Base-by-base conservation (phyloP, 2,329 filamentous ascomycete genomes). In the Trichoderma sp. region DNA sequence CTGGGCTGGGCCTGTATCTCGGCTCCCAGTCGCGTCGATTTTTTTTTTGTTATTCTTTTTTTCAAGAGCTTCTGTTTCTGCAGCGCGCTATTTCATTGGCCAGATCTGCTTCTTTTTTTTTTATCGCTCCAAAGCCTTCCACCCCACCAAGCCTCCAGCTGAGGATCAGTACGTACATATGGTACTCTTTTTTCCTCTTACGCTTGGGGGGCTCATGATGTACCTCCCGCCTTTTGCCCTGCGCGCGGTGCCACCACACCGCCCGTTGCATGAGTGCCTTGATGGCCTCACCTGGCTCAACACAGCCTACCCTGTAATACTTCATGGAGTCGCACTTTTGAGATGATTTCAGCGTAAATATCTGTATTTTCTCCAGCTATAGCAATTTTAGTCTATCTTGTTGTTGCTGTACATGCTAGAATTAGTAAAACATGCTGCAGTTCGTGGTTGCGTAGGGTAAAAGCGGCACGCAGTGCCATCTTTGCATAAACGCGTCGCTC, bases 31-130 rank as follows among this genome's bases (percentile, higher is more conserved):
- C 63, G 63, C 63, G 63, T 67, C 63, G 43, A 64, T 24, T 64
- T 59, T 66, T 66, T 40, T 66, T 57, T 67, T 67, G 49, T 64
- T 49, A 35, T 66, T 66, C 29, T 58, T 66, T 66, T 66, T 52
- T 37, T 52, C 13, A 16, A 2, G 16, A 19, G 11, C 21, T 33
- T 49, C 56, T 57, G 13, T 47, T 40, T 43, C 3, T 21, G 13
- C 35, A 16, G 5, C 14, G 40, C 11, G 59, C 3, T 31, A 67
- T 49, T 21, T 59, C 40, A 67, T 67, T 67, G 63, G 63, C 53
- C n/a, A 16, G 11, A 7, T 55, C 37, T 52, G 29, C 14, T 29
- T 61, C 47, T 43, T 65, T 49, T 35, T 61, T 57, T 43, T 65
- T 49, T 35, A 40, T 56, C 49, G n/a, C 40, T 57, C 53, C 62